A percentile compares a stretch with the other conserved stretches of the same genome.
These are phyloP conservation scores for Populus pruinosa DNA, from an alignment of 345 rosid genomes.

Conservation along the genomic window DNA sequence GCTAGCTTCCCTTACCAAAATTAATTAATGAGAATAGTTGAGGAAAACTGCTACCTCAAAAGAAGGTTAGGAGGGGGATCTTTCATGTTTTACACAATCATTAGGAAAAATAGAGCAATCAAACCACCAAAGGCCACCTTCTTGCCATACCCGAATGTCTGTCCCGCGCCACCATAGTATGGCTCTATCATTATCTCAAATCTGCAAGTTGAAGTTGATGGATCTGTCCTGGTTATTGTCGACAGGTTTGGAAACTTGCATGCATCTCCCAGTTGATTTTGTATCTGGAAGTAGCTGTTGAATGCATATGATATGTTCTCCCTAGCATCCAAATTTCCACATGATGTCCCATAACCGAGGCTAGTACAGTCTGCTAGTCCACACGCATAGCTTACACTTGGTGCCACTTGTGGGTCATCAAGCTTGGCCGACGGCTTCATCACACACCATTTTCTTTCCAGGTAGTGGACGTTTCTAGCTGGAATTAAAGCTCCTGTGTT, in stretches of 20 bases:
- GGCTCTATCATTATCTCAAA: conserved; percentile 74
- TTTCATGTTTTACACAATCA: conserved; percentile 22
- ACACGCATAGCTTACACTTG: conserved; percentile 78
- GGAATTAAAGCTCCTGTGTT: conserved; percentile 55
- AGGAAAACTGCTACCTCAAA: conserved; percentile 17
- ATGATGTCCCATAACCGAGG: conserved; percentile 87
- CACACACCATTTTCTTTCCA: conserved; percentile 72
- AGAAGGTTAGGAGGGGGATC: conserved; percentile 5
- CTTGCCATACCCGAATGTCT: conserved; percentile 9
- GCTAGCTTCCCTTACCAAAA: not conserved
- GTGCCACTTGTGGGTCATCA: conserved; percentile 61
- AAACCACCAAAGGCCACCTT: conserved; percentile 19
- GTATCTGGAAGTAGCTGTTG: conserved; percentile 80
- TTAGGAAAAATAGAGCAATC: conserved; percentile 30
- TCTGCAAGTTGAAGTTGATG: conserved; percentile 53
- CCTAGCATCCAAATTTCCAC: conserved; percentile 49
- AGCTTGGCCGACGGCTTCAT: conserved; percentile 58
- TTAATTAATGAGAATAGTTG: not conserved
- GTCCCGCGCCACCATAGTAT: conserved; percentile 49
- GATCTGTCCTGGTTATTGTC: conserved; percentile 53
- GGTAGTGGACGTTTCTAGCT: conserved; percentile 52
- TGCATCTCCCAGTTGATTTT: conserved; percentile 68
- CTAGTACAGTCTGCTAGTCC: conserved; percentile 73
- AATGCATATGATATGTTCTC: conserved; percentile 84
- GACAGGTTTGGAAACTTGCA: conserved; percentile 76